Evolutionary conservation across 177 flowering plant genomes (phyloP).

Genomic region (Tripterygium wilfordii): DNA sequence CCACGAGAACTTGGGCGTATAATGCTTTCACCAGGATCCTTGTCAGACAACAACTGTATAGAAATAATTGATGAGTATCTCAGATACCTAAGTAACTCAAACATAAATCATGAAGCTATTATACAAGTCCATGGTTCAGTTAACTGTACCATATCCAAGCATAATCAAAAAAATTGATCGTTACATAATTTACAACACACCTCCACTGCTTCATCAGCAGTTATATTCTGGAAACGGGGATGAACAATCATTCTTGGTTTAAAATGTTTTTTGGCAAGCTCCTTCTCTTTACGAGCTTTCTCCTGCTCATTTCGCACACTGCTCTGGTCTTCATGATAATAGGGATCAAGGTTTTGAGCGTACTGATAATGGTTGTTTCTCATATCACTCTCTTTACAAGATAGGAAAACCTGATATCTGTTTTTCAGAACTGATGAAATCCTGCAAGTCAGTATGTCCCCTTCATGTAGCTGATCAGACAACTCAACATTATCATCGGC

Average conservation of each 20-base stretch:
- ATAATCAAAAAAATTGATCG: too few relatives aligned
- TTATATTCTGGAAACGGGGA: conserved; percentile 86
- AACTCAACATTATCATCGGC: conserved; percentile 58
- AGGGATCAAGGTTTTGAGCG: conserved; percentile 44
- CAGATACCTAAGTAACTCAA: too few relatives aligned
- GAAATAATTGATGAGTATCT: too few relatives aligned
- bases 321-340: conserved; percentile 67
- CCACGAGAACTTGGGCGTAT: conserved; percentile 94
- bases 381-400: conserved; percentile 67
- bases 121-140: neutral
- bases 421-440: conserved; percentile 61
- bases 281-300: conserved; percentile 81
- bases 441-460: conserved; percentile 69
- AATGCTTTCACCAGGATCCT: conserved; percentile 92
- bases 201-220: conserved; percentile 89
- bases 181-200: conserved; percentile 37
- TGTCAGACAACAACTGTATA: conserved; percentile 69
- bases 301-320: conserved; percentile 51
- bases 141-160: neutral
- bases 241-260: conserved; percentile 94
- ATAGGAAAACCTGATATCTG: conserved; percentile 67
- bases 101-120: neutral
- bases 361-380: conserved; percentile 34
- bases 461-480: conserved; percentile 64
- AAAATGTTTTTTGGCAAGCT: conserved; percentile 83